Base-by-base conservation (phyloP, 108 stramenopile species). In the Pseudonitzschia pungens region DNA sequence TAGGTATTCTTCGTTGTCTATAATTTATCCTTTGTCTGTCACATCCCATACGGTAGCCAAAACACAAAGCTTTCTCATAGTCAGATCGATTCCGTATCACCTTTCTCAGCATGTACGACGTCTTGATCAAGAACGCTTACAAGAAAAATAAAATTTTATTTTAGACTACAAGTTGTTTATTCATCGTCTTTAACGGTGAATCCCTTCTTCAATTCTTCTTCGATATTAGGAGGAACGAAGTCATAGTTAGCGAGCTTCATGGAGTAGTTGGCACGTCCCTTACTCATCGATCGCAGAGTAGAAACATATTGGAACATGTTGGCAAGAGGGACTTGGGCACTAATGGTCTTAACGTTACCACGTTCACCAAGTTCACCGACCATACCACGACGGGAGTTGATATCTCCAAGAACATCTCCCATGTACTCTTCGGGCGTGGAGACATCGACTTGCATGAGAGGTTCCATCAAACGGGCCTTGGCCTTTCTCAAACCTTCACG, bases 281-380 rank as follows among this genome's bases (percentile, higher is more conserved):
- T 99, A 62, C 85, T 85, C 87, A 97, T 92, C 31, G 93, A 93
- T 64, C 98, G 89, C 44, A 99, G 83, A 57, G 92, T 94, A 26
- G 95, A 95, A 0, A 97, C 97, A 76, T 99, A 99, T 77, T 97
- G 93, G 88, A 99, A 99, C 98, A 99, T 99, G 76, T 97, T 98
- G 27, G 98, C 97, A 42, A 99, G 75, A 27, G 98, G 98, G 43
- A 99, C 98, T 68, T 83, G 70, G 14, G 97, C 97, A 43, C 87
- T 85, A 65, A 99, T 90, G 22, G 96, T 96, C 90, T 97, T 97
- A 67, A 90, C 74, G 65, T 97, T 96, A 65, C 97, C 96, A 68
- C 98, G 84, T 80, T 98, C 97, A 31, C 96, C 96, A 31, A 99
- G 84, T 58, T 98, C 96, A 10, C 89, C 92, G 66, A 99, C 91